Evolutionary conservation across 805 yeast genomes (phyloP).

Genomic region (Clavispora asparagi): DNA sequence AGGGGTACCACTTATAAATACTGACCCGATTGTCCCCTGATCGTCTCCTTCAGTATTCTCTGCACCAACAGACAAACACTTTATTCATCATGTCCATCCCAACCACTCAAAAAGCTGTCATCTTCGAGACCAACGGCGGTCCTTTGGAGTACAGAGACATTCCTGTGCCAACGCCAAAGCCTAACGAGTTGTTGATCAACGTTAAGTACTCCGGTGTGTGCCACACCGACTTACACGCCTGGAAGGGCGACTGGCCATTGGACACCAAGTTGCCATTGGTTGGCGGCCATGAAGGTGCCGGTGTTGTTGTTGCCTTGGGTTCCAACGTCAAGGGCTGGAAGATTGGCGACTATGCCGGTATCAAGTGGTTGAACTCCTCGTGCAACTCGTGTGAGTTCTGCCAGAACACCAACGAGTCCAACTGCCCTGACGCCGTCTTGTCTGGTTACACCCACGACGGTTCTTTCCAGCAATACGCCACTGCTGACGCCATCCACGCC

Average conservation of each 20-base stretch:
- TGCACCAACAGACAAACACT: background rate
- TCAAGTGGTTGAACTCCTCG: slow-evolving; percentile 79
- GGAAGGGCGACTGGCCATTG: slow-evolving; percentile 93
- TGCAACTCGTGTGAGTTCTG: slow-evolving; percentile 78
- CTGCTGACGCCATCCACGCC: slow-evolving; percentile 85
- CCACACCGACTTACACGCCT: slow-evolving; percentile 91
- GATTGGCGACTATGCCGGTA: slow-evolving; percentile 77
- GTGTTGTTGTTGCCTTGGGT: slow-evolving; percentile 76
- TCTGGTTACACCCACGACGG: slow-evolving; percentile 89
- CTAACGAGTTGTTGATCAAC: slow-evolving; percentile 74
- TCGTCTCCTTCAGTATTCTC: background rate
- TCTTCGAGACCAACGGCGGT: slow-evolving; percentile 64
- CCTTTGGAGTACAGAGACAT: slow-evolving; percentile 58
- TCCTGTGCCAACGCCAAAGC: slow-evolving; percentile 74
- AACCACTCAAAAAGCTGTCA: slow-evolving; percentile 63
- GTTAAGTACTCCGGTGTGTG: slow-evolving; percentile 89
- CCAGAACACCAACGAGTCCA: slow-evolving; percentile 59
- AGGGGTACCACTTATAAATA: slow-evolving; percentile 2
- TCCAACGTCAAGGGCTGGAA: slow-evolving; percentile 62
- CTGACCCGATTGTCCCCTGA: background rate
- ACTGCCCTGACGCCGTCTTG: slow-evolving; percentile 59
- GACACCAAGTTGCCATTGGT: slow-evolving; percentile 69
- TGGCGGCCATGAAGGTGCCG: slow-evolving; percentile 91
- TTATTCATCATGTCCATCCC: slow-evolving; percentile 37
- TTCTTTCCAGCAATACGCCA: slow-evolving; percentile 85